Conservation (phyloP, 2,329 filamentous ascomycete species). For the Lasiodiplodia citricola region DNA sequence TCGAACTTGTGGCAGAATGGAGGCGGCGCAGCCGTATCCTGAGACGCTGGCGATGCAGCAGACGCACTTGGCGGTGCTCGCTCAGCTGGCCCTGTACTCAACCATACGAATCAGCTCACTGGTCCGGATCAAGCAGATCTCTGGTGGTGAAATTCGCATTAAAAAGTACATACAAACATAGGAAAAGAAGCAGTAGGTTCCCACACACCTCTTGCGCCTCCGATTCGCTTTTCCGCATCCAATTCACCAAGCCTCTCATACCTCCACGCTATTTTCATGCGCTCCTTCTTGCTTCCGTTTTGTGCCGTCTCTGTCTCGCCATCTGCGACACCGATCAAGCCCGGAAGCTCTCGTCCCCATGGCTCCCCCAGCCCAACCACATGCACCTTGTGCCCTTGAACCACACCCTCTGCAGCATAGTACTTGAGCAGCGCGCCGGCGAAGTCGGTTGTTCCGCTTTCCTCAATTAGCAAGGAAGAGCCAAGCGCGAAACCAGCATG, state of each 20-base stretch:
- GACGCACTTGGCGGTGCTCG: background rate
- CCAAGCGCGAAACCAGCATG: constrained; percentile 86
- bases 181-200: constrained; percentile 8
- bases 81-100: constrained; percentile 20
- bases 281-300: constrained; percentile 60
- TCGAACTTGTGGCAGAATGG: constrained; percentile 60
- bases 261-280: constrained; percentile 99
- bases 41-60: constrained; percentile 13
- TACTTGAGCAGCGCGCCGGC: constrained; percentile 82
- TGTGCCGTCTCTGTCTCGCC: constrained; percentile 39
- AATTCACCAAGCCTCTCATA: constrained; percentile 85
- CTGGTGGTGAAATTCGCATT: constrained; percentile 8
- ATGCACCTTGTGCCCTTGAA: constrained; percentile 89
- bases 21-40: constrained; percentile 31
- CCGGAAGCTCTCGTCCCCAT: constrained; percentile 86
- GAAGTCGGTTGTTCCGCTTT: constrained; percentile 94
- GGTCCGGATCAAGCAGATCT: background rate
- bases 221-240: constrained; percentile 54
- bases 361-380: constrained; percentile 78
- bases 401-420: constrained; percentile 89
- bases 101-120: constrained; percentile 28
- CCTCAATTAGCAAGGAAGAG: constrained; percentile 79
- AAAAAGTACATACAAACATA: constrained; percentile 27
- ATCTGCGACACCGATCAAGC: constrained; percentile 61
- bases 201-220: constrained; percentile 65